Percentiles rank a stretch among this genome's conserved stretches.
Evolutionary conservation across 208 protist genomes (phyloP).

Genomic region (Trypanosoma caninum): DNA sequence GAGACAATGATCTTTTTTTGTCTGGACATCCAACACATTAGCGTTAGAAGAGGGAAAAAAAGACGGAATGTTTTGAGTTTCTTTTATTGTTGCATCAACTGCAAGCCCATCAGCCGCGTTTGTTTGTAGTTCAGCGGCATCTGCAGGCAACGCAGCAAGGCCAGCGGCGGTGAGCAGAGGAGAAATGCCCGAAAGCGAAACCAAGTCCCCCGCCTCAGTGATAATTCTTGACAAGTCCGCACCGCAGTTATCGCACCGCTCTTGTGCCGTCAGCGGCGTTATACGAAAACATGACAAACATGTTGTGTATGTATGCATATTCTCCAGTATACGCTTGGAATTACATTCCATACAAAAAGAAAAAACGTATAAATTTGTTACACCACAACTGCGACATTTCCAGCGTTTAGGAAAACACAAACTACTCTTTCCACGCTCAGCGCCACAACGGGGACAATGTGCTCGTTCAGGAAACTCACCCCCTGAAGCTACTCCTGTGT

Average conservation of each 20-base stretch:
- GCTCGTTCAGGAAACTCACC: constrained; percentile 42
- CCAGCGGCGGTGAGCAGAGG: neutral
- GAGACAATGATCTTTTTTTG: too few species aligned
- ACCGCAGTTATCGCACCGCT: constrained; percentile 59
- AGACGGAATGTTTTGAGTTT: neutral
- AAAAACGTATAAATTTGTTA: constrained; percentile 32
- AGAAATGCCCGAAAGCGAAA: constrained; percentile 21
- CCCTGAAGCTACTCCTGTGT: constrained; percentile 50
- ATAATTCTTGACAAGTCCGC: constrained; percentile 36
- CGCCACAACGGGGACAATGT: constrained; percentile 55
- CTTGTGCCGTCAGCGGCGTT: constrained; percentile 40
- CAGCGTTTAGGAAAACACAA: constrained; percentile 56
- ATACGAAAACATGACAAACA: constrained; percentile 63
- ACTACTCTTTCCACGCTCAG: constrained; percentile 21
- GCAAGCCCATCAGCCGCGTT: neutral
- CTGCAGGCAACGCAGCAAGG: neutral
- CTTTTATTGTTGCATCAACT: too few species aligned
- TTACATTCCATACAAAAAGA: constrained; percentile 57
- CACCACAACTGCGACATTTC: constrained; percentile 48
- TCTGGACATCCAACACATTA: neutral
- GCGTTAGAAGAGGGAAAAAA: neutral
- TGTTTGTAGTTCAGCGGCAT: neutral
- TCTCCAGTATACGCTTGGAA: constrained; percentile 31
- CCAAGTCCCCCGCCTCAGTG: constrained; percentile 13
- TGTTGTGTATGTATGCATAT: constrained; percentile 29